Percentiles rank a stretch among this genome's conserved stretches.
These are phyloP conservation scores for Argentina anserina DNA, from an alignment of 306 rosid species.

Conservation along the genomic window DNA sequence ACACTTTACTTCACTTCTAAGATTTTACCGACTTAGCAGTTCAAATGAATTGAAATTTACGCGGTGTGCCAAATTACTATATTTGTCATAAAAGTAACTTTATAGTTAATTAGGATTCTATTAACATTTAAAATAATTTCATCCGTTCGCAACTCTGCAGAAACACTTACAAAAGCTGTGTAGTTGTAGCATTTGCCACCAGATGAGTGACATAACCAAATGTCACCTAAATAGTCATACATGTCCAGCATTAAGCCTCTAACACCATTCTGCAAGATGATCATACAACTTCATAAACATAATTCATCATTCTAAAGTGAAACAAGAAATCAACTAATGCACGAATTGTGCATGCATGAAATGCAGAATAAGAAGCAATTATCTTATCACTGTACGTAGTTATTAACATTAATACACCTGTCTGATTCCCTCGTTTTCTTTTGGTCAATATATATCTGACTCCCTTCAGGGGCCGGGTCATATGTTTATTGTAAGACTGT, in stretches of 20 bases:
- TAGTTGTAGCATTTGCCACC: constrained; percentile 74
- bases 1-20: background rate
- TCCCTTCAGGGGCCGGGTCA: background rate
- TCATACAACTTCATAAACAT: constrained; percentile 14
- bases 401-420: too few relatives aligned
- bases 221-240: constrained; percentile 75
- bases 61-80: background rate
- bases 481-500: background rate
- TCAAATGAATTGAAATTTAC: background rate
- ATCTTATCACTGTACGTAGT: too few relatives aligned
- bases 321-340: background rate
- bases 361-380: too few relatives aligned
- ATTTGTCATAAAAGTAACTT: background rate
- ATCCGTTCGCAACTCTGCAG: background rate
- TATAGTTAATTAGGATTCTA: background rate
- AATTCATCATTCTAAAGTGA: background rate
- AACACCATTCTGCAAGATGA: constrained; percentile 65
- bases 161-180: constrained; percentile 83
- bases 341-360: background rate
- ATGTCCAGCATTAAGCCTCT: constrained; percentile 90
- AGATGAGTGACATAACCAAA: constrained; percentile 82
- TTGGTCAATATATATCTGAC: background rate
- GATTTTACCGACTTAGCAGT: background rate
- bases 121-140: background rate
- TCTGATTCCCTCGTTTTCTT: background rate